Evolutionary conservation across 768 basidiomycete genomes (phyloP).

Genomic region (Strobilomyces echinocephalus): DNA sequence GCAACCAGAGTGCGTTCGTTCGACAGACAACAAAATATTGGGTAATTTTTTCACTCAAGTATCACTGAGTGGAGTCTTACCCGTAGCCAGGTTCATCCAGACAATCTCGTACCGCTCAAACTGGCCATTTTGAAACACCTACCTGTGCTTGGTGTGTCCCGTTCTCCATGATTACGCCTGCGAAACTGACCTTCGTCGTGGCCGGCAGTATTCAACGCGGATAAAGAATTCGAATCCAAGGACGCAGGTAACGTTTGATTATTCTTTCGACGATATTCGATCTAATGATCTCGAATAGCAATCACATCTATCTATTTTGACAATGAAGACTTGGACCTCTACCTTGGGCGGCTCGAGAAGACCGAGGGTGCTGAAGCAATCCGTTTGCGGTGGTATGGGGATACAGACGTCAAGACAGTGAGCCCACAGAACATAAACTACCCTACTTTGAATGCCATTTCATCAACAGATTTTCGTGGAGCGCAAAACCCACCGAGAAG

Average conservation of each 20-base stretch:
- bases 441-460: not conserved
- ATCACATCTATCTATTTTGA: constrained; percentile 98
- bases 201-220: constrained; percentile 77
- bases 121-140: constrained; percentile 87
- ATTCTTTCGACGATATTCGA: not conserved
- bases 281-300: constrained; percentile 41
- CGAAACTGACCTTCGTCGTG: constrained; percentile 5
- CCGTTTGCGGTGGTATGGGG: constrained; percentile 96
- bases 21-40: constrained; percentile 99
- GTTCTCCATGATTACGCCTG: not conserved
- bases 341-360: constrained; percentile 95
- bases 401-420: constrained; percentile 74
- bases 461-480: constrained; percentile 70
- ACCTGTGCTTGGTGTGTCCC: constrained; percentile 78
- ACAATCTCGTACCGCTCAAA: constrained; percentile 92
- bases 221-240: constrained; percentile 85
- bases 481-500: constrained; percentile 91
- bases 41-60: constrained; percentile 43
- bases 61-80: constrained; percentile 3
- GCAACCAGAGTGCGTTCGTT: constrained; percentile 95
- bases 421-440: constrained; percentile 20
- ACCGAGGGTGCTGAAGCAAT: constrained; percentile 98
- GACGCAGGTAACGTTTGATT: constrained; percentile 56
- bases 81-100: constrained; percentile 64
- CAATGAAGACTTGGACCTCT: constrained; percentile 91